Percentiles rank a stretch among this genome's conserved stretches.
These are phyloP conservation scores for Hypoxylon trugodes DNA, from an alignment of 495 filamentous ascomycete species.

Conservation along the genomic window DNA sequence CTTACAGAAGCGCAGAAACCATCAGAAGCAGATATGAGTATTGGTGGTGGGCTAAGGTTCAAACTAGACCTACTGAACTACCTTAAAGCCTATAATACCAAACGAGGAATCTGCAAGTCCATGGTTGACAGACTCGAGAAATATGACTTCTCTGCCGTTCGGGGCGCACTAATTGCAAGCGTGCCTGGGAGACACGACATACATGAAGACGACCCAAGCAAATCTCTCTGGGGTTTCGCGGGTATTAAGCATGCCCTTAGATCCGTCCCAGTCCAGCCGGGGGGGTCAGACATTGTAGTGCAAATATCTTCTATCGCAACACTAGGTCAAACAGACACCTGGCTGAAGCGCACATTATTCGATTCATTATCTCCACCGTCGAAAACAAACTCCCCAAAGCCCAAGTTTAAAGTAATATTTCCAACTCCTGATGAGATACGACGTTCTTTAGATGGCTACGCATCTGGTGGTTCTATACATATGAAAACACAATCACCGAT, in stretches of 20 bases:
- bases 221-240: constrained; percentile 78
- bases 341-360: constrained; percentile 76
- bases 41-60: constrained; percentile 74
- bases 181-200: constrained; percentile 72
- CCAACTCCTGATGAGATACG: constrained; percentile 83
- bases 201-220: constrained; percentile 48
- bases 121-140: constrained; percentile 64
- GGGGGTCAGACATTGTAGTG: constrained; percentile 67
- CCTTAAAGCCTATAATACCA: constrained; percentile 70
- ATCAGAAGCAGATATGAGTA: constrained; percentile 9
- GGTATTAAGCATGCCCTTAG: constrained; percentile 69
- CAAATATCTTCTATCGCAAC: constrained; percentile 89
- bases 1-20: not conserved
- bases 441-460: constrained; percentile 80
- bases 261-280: constrained; percentile 53
- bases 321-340: constrained; percentile 75
- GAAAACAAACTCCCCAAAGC: constrained; percentile 14
- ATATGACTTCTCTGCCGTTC: constrained; percentile 75
- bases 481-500: constrained; percentile 72
- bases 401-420: constrained; percentile 71
- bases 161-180: constrained; percentile 79
- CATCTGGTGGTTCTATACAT: constrained; percentile 82
- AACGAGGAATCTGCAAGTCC: constrained; percentile 53
- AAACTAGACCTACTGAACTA: constrained; percentile 80
- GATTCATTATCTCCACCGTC: constrained; percentile 36